A percentile compares a stretch with the other conserved stretches of the same genome.
These are phyloP conservation scores for Ceratocystis colombiana DNA, from an alignment of 2,329 filamentous ascomycete species.

Conservation along the genomic window DNA sequence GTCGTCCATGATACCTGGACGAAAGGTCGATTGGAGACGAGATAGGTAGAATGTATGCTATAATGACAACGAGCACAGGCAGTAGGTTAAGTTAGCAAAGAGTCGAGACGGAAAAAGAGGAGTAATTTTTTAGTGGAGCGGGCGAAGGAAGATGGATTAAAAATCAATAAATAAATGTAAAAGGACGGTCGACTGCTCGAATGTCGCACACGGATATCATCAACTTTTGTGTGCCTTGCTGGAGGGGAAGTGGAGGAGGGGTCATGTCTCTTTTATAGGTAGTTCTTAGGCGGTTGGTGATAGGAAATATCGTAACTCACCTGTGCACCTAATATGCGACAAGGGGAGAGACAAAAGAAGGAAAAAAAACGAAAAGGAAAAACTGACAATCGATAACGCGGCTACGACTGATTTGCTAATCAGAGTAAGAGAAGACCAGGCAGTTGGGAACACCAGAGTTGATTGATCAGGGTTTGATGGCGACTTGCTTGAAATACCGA, in stretches of 20 bases:
- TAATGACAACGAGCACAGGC: not conserved
- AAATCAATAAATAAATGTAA: no score
- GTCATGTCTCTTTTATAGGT: no score
- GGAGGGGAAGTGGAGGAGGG: no score
- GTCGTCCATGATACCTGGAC: constrained; percentile 24
- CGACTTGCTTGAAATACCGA: not conserved
- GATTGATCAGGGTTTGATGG: not conserved
- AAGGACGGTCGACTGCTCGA: no score
- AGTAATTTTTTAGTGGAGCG: no score
- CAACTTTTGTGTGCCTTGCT: no score
- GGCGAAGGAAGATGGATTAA: not conserved
- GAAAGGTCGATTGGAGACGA: not conserved
- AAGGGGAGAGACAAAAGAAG: not conserved
- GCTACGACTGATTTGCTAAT: not conserved
- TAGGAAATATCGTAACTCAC: not conserved
- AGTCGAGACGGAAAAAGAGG: not conserved
- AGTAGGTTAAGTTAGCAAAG: constrained; percentile 10
- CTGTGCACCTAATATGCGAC: not conserved
- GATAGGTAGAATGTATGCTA: not conserved
- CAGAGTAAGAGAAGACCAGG: not conserved
- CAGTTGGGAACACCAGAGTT: not conserved
- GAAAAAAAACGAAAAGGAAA: not conserved
- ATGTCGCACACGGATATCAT: no score
- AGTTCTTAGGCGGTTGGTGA: not conserved
- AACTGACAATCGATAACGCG: not conserved